Evolutionary conservation across 257 asterid species (phyloP), one percentile per base, ranked within the genome.

Genomic region (Cinchona pubescens): DNA sequence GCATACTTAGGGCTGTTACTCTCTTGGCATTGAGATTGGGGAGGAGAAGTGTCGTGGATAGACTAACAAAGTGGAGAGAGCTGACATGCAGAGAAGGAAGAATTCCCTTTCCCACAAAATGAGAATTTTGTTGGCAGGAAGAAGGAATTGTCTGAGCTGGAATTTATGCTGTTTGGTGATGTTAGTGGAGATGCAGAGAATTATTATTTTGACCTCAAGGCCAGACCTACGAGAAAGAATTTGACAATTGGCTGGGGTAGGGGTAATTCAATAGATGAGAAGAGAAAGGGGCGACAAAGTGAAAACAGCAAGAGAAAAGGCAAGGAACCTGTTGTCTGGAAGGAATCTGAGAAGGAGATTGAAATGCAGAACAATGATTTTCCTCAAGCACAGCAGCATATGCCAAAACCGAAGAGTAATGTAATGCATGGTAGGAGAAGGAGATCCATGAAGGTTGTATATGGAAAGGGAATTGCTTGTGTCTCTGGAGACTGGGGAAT

Each of bases 11-110:
- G 75, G 97, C 97, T 5, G 96, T 92, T 34, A 86, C 98, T 18
- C 93, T 95, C 53, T 78, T 95, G 90, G 99, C 99, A 7, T 76
- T 92, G 83, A 86, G 96, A 81, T 76, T 92, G 83, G 99, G 99
- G 56, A 86, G 96, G 86, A 86, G 99, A 83, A 92, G 98, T 70
- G 87, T 90, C 10, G 96, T 90, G 5, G 97, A 92, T 74, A 81
- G 96, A 64, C 72, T 91, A 45, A 81, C 89, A 1, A 92, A 89
- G 80, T 92, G 97, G 96, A 88, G 91, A 72, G 98, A 92, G 84
- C n/a, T n/a, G n/a, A n/a, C 88, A 83, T 19, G 93, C 89, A 5
- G 92, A 92, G 82, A 89, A 85, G 59, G 97, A 89, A 72, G 97
- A 91, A 85, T 89, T 91, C 63, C 97, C 96, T 42, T 92, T 78